These are phyloP conservation scores for Diaporthe nobilis DNA, from an alignment of 2,329 filamentous ascomycete species.

Conservation along the genomic window DNA sequence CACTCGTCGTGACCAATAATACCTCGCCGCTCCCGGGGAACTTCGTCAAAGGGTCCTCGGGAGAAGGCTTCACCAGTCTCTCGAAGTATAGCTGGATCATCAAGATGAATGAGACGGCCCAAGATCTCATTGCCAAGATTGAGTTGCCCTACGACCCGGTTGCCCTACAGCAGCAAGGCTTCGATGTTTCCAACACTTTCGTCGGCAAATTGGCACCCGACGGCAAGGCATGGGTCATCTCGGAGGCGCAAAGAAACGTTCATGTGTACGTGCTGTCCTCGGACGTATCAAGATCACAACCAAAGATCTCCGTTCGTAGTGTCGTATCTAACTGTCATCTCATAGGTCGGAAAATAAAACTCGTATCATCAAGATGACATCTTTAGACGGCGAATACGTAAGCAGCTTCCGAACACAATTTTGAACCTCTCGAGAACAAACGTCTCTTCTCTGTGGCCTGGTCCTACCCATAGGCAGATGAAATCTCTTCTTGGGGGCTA, in stretches of 20 bases:
- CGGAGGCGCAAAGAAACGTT: constrained; percentile 8
- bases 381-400: constrained; percentile 49
- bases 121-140: constrained; percentile 18
- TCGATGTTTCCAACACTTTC: constrained; percentile 14
- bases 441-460: too few species aligned
- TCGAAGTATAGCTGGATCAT: constrained; percentile 13
- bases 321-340: background rate
- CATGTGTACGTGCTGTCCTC: background rate
- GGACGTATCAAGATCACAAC: too few species aligned
- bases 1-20: constrained; percentile 6
- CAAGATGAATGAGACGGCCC: constrained; percentile 25
- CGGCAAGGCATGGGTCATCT: constrained; percentile 9
- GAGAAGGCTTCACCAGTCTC: constrained; percentile 10
- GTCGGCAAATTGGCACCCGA: constrained; percentile 3
- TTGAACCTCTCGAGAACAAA: too few species aligned
- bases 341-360: constrained; percentile 43
- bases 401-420: too few species aligned
- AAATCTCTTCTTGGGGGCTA: too few species aligned
- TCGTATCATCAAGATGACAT: constrained; percentile 51
- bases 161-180: background rate
- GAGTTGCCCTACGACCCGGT: constrained; percentile 20
- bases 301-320: background rate
- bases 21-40: constrained; percentile 14
- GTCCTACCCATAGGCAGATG: too few species aligned
- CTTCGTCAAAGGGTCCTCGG: constrained; percentile 9